Percentiles rank a stretch among this genome's conserved stretches.
phyloP scores from a whole-genome alignment of 495 filamentous ascomycete species.

The Chaetomium tenue region DNA sequence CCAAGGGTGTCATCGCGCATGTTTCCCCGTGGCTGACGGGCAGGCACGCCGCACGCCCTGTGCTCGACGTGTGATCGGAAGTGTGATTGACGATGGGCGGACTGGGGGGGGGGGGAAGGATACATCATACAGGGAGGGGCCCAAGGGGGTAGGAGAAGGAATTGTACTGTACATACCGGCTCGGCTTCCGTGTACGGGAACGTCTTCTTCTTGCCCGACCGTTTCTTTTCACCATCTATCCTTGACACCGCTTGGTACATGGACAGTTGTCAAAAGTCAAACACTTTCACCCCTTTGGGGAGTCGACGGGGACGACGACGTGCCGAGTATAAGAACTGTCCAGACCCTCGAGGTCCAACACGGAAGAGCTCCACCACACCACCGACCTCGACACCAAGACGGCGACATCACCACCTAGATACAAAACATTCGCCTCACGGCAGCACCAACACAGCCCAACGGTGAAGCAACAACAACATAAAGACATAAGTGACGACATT shows the following conservation, averaged over 20 bases:
- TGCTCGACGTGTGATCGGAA: slow-evolving; percentile 33
- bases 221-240: neutral
- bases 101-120: slow-evolving; percentile 3
- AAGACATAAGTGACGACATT: neutral
- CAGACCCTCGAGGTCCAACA: neutral
- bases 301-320: neutral
- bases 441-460: no score
- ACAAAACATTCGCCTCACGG: neutral
- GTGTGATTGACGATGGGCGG: slow-evolving; percentile 20
- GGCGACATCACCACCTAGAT: neutral
- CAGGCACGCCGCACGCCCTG: slow-evolving; percentile 16
- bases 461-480: neutral
- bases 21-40: slow-evolving; percentile 11
- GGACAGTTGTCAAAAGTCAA: slow-evolving; percentile 8
- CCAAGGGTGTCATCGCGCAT: slow-evolving; percentile 28
- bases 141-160: neutral
- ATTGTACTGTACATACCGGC: neutral
- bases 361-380: slow-evolving; percentile 5
- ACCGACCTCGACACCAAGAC: neutral
- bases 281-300: slow-evolving; percentile 10
- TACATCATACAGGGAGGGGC: slow-evolving; percentile 1
- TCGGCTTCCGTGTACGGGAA: neutral
- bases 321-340: slow-evolving; percentile 16
- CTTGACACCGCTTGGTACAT: slow-evolving; percentile 27
- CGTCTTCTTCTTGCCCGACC: neutral